Evolutionary conservation across 2,329 filamentous ascomycete genomes (phyloP), one percentile per base, ranked within the genome.

Genomic region (Botrytis cinerea): DNA sequence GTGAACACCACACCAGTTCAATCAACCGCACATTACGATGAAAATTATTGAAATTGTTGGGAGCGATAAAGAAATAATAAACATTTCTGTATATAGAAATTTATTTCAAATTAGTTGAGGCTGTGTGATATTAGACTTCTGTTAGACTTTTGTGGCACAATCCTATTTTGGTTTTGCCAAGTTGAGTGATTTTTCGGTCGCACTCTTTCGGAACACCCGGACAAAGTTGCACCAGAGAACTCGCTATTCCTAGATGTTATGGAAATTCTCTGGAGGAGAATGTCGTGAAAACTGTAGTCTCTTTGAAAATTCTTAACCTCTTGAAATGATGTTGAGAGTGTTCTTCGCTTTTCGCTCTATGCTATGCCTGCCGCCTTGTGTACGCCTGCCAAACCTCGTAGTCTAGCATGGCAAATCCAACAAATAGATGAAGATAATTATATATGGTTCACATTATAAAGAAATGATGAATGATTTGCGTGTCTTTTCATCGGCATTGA

Each of bases 161-260:
- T n/a, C 32, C 64, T 67, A 40, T 51, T 67, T 67, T 67, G 46
- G 22, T 51, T 67, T 18, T 67, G 64, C 64, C 64, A 67, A 40
- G 46, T 67, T 54, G 64, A 54, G 32, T 40, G 32, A 40, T 18
- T 54, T 51, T 67, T 54, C 46, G 46, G 46, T 51, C 63, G 46
- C 64, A 67, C 45, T 67, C 64, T 28, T 28, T 67, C 64, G 46
- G 64, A 54, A 54, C 64, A 51, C 32, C 64, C 64, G 64, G 64
- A 67, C 45, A 67, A 40, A 54, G 32, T 67, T 51, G 46, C 32
- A 67, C 64, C 64, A 54, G 25, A 67, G 45, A 35, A 40, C 32
- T 67, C 22, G 46, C 46, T 28, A 28, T 67, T 40, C 9, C 25
- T 22, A 4, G 16, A 12, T 67, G 16, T 2, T 54, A 28, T 40